These are phyloP conservation scores for Gnaphalium uliginosum DNA, from an alignment of 129 eudicot genomes.

Conservation along the genomic window DNA sequence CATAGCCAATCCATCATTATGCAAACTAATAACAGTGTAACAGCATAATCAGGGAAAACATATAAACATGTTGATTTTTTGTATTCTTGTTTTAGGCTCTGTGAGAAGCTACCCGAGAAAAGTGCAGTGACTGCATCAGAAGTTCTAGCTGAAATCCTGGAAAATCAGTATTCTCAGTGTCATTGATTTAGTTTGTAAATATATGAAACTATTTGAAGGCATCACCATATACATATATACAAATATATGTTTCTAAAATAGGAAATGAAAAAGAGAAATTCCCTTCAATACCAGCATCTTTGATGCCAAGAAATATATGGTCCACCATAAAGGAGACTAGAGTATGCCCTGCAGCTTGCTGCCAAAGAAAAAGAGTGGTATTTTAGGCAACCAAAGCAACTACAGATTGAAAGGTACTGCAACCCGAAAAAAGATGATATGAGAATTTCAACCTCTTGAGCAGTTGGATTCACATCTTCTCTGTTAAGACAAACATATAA, in stretches of 20 bases:
- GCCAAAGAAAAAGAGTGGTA: constrained; percentile 35
- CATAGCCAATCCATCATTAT: constrained; percentile 2
- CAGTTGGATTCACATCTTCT: constrained; percentile 66
- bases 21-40: constrained; percentile 10
- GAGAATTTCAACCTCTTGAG: constrained; percentile 47
- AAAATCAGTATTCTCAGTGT: constrained; percentile 31
- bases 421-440: constrained; percentile 10
- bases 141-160: constrained; percentile 92
- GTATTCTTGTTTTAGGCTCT: constrained; percentile 3
- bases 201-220: constrained; percentile 12
- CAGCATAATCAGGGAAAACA: constrained; percentile 9
- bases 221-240: constrained; percentile 3
- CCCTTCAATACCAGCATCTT: constrained; percentile 65
- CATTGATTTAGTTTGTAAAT: neutral
- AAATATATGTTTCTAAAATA: constrained; percentile 5
- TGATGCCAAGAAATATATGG: constrained; percentile 85
- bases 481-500: constrained; percentile 76
- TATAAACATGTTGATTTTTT: neutral
- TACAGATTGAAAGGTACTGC: neutral
- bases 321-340: constrained; percentile 74
- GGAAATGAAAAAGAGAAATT: neutral
- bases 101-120: constrained; percentile 70
- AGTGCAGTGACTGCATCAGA: constrained; percentile 81
- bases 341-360: constrained; percentile 90
- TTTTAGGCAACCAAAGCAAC: neutral